Evolutionary conservation across 192 early-diverging fungal genomes (phyloP).

Genomic region (Coemansia sp.): DNA sequence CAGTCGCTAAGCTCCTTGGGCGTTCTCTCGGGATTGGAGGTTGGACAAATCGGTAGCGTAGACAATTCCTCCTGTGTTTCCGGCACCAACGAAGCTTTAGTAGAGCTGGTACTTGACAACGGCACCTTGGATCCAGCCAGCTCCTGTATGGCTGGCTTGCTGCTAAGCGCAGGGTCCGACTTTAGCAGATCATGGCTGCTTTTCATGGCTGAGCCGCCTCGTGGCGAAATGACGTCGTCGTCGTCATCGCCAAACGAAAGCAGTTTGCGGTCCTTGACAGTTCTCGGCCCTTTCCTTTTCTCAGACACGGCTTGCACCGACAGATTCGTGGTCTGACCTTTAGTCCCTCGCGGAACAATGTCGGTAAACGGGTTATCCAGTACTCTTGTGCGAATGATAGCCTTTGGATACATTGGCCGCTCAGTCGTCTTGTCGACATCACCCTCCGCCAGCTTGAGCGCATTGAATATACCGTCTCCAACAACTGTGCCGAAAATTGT

Average conservation of each 20-base stretch:
- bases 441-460: constrained; percentile 82
- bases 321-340: constrained; percentile 17
- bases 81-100: background rate
- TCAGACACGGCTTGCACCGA: constrained; percentile 4
- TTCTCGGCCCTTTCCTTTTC: constrained; percentile 33
- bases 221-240: constrained; percentile 47
- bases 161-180: constrained; percentile 34
- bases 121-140: background rate
- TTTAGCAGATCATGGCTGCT: constrained; percentile 78
- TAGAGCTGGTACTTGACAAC: background rate
- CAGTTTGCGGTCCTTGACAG: constrained; percentile 57
- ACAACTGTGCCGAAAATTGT: constrained; percentile 94
- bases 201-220: constrained; percentile 55
- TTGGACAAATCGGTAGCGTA: background rate
- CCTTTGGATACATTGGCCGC: constrained; percentile 74
- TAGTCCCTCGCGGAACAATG: constrained; percentile 72
- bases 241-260: constrained; percentile 93
- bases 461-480: constrained; percentile 90
- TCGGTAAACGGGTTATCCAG: constrained; percentile 92
- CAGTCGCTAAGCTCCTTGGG: background rate
- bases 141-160: background rate
- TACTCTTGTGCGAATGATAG: constrained; percentile 67
- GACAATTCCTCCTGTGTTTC: background rate
- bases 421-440: constrained; percentile 80
- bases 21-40: background rate